Evolutionary conservation across 2,329 filamentous ascomycete genomes (phyloP), one percentile per base, ranked within the genome.

Genomic region (Hawksworthiomyces lignivorus): DNA sequence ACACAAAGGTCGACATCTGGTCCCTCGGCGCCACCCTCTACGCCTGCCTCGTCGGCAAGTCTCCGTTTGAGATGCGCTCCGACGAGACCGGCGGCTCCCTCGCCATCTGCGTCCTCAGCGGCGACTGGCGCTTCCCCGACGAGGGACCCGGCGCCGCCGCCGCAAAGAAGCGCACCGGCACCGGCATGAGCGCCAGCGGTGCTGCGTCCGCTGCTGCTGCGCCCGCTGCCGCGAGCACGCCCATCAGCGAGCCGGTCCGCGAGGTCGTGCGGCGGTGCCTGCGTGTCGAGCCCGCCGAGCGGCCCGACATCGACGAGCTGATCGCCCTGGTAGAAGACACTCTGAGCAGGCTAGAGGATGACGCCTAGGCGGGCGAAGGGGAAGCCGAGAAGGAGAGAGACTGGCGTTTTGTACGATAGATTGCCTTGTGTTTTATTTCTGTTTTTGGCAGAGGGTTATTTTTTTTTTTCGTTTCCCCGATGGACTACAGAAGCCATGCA

Each of bases 1-100:
- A 97, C 63, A 94, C 89, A 11, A 96, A 96, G 60, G 87, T 95
- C 30, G 92, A 98, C 62, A 94, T 98, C 51, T 98, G 92, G 92
- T 94, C 87, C 14, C 68, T 98, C 18, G 92, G 92, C 39, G 97
- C 92, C 69, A 97, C 92, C n/a, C 72, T 98, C 33, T 98, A 94
- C 64, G 92, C 92, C 28, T 97, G 92, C 57, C 74, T 98, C 9
- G 87, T 97, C 21, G 92, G 92, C 50, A 97, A 98, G 64, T 94
- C 86, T 12, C 92, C 92, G 3, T 98, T 98, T 55, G 92, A 98
- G 69, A 86, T 89, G 59, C 82, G 92, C 47, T 90, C 83, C 51
- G 92, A 98, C 61, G 90, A 98, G 68, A 97, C 92, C 0, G 92
- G 92, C 50, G 92, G 92, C 33, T 92, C 84, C 50, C 68, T 98